Conservation (phyloP, 495 filamentous ascomycete genomes). For the Penicillium bialowiezense region DNA sequence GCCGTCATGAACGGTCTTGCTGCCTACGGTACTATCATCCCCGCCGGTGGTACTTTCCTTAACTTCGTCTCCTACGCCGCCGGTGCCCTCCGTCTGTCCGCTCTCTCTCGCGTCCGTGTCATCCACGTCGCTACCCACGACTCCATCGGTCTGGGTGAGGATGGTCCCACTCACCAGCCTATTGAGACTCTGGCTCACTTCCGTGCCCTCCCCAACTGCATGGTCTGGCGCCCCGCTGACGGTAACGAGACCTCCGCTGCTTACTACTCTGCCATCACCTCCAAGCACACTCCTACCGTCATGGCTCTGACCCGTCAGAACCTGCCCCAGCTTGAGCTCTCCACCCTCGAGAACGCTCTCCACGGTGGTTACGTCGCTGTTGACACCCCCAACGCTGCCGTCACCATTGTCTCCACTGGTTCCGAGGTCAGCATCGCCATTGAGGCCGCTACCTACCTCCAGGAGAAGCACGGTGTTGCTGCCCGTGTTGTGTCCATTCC, state of each 20-base stretch:
- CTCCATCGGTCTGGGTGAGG: slow-evolving; percentile 98
- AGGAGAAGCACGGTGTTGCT: slow-evolving; percentile 81
- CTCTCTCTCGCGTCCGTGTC: slow-evolving; percentile 84
- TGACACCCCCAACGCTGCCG: slow-evolving; percentile 76
- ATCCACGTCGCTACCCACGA: slow-evolving; percentile 99
- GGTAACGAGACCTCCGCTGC: slow-evolving; percentile 98
- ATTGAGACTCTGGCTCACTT: slow-evolving; percentile 99
- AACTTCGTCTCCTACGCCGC: slow-evolving; percentile 99
- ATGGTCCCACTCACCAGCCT: slow-evolving; percentile 98
- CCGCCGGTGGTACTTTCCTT: slow-evolving; percentile 93
- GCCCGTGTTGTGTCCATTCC: slow-evolving; percentile 95
- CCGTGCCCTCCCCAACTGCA: slow-evolving; percentile 98
- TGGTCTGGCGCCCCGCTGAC: slow-evolving; percentile 99
- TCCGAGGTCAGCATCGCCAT: slow-evolving; percentile 94
- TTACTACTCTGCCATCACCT: slow-evolving; percentile 92
- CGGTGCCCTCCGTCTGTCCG: slow-evolving; percentile 89
- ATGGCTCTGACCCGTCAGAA: slow-evolving; percentile 96
- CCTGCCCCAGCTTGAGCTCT: slow-evolving; percentile 94
- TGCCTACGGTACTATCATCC: slow-evolving; percentile 93
- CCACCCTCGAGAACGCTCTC: slow-evolving; percentile 77
- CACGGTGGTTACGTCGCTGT: slow-evolving; percentile 93
- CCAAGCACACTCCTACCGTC: slow-evolving; percentile 88
- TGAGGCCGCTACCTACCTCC: slow-evolving; percentile 85
- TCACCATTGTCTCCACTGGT: slow-evolving; percentile 92
- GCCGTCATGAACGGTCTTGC: slow-evolving; percentile 97